Base-by-base conservation (phyloP, 805 yeast genomes). In the Teunomyces atbi region DNA sequence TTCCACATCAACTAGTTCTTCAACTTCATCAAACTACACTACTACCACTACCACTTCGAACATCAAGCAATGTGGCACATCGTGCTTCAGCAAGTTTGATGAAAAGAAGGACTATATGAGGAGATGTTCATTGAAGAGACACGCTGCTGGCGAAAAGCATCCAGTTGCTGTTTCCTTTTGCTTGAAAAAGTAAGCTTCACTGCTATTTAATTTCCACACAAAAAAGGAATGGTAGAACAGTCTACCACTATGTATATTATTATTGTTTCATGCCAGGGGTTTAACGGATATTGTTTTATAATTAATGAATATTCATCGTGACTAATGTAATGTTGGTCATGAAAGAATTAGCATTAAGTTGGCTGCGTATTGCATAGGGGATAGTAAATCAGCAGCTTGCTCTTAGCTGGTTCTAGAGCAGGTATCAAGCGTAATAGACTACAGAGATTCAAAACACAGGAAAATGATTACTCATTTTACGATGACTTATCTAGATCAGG, bases 71-170 rank as follows among this genome's bases (percentile, higher is more conserved):
- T 19, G 37, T 8, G 19, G 16, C 8, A 18, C 37, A 36, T 36
- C 39, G n/a, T 11, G 27, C 12, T 36, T 36, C n/a, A 36, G 39
- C 38, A 65, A 68, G 50, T 72, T 72, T 55, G 77, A 72, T 51
- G 77, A 72, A 50, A 72, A 72, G 63, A 71, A 71, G 54, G 77
- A 72, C 51, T 72, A 72, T 53, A 64, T 56, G n/a, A 66, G 65
- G 47, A 60, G 77, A 45, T 72, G 76, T 56, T 61, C 65, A 39
- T 38, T 60, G 50, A 69, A 63, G 54, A 52, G 57, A n/a, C 21
- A 28, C 13, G 16, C 33, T 6, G 15, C 27, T 6, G 44, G 44
- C 18, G 36, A 30, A 19, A 41, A 19, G 45, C 52, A 55, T 41
- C 65, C 51, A 12, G 47, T 55, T 11, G 64, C 63, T 10, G 67